Base-by-base conservation (phyloP, 2,329 filamentous ascomycete species). In the Aureobasidium sp. region DNA sequence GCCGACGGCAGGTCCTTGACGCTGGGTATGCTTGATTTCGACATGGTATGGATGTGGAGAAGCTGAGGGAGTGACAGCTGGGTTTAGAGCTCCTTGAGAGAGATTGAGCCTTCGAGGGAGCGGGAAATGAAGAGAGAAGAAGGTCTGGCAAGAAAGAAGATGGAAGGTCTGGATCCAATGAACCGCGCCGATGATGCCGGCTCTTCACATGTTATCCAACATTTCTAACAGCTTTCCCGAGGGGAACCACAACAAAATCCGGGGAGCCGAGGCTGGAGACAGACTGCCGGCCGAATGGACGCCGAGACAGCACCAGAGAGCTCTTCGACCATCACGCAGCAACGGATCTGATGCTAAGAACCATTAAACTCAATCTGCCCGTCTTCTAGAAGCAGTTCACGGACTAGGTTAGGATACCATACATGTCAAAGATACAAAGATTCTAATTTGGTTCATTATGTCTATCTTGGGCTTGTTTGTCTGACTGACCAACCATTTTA, bases 1-100 rank as follows among this genome's bases (percentile, higher is more conserved):
- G 68, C 70, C 7, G 73, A 74, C 21, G 73, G 73, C 27, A 75
- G 63, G 30, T 63, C 42, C 3, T 60, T 34, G 44, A 49, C 44
- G 16, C 32, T 60, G 21, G 57, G 57, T 21, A 60, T 13, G 44
- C 47, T 60, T 47, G 55, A 30, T 49, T 60, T 60, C 13, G 57
- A 60, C 57, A 60, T 60, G 45, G 27, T 59, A 34, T 59, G 30
- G 30, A 41, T 60, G 57, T 45, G 57, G 37, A 36, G 57, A 50
- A 29, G 57, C 34, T 32, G 57, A 8, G 45, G 57, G 45, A n/a
- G 36, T 32, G 45, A 50, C 34, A 47, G 41, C 54, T 39, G 42
- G 6, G 32, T 25, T 21, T 16, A 15, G n/a, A 30, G 29, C 41
- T 45, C 13, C 11, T 36, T 29, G 30, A 11, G 27, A 21, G 21